These are phyloP conservation scores for Daldinia vernicosa DNA, from an alignment of 495 filamentous ascomycete genomes.

Conservation along the genomic window DNA sequence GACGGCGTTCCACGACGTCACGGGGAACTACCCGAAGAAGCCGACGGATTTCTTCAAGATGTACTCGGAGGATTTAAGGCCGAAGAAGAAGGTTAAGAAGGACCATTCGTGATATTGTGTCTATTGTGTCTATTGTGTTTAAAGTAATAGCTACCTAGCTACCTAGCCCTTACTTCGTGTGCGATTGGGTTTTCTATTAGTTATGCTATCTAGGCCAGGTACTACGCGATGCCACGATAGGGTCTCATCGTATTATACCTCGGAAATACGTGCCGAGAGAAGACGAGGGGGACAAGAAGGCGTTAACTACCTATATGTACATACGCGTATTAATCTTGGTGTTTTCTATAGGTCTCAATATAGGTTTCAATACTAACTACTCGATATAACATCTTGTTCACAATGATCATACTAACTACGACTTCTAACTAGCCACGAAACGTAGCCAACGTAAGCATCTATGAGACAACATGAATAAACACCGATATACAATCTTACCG, in stretches of 20 bases:
- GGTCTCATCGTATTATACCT: too few relatives aligned
- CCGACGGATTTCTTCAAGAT: not conserved
- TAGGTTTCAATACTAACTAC: not conserved
- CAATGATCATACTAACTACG: not conserved
- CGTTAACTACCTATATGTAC: not conserved
- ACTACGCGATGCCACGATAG: too few relatives aligned
- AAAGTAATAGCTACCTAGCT: not conserved
- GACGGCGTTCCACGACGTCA: conserved; percentile 1
- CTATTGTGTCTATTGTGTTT: not conserved
- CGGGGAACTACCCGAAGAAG: not conserved
- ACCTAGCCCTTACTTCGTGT: too few relatives aligned
- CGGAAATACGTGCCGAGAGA: too few relatives aligned
- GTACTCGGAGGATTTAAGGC: not conserved
- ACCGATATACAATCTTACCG: not conserved
- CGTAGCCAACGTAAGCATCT: not conserved
- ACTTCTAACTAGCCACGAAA: not conserved
- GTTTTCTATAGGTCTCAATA: not conserved
- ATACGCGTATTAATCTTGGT: too few relatives aligned
- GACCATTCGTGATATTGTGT: not conserved
- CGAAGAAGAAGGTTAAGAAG: not conserved
- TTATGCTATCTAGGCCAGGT: too few relatives aligned
- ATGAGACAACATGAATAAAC: not conserved
- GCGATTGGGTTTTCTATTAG: too few relatives aligned
- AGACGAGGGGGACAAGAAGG: not conserved
- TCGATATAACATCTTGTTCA: not conserved